These are phyloP conservation scores for Talaromyces funiculosus DNA, from an alignment of 2,329 filamentous ascomycete genomes.

Conservation along the genomic window DNA sequence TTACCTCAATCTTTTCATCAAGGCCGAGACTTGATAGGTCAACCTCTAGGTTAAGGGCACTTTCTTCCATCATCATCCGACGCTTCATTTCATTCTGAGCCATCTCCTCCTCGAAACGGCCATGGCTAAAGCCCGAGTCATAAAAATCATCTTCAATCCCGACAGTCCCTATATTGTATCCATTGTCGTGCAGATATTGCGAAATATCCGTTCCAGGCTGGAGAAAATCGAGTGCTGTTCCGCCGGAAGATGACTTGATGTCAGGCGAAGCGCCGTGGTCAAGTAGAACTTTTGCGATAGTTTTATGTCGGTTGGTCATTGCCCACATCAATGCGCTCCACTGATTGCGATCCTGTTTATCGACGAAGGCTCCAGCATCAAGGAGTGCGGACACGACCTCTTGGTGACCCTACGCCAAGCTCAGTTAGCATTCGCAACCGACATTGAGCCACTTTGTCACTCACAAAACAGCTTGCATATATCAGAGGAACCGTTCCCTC, in stretches of 20 bases:
- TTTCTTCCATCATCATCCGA: constrained; percentile 96
- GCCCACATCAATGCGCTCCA: constrained; percentile 99
- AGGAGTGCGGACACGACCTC: constrained; percentile 79
- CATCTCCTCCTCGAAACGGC: constrained; percentile 94
- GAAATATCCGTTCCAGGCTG: constrained; percentile 95
- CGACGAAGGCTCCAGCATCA: constrained; percentile 78
- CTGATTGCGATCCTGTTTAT: constrained; percentile 90
- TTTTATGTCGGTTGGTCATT: constrained; percentile 97
- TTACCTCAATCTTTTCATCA: constrained; percentile 88
- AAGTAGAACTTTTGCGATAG: constrained; percentile 84
- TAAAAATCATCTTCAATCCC: constrained; percentile 76
- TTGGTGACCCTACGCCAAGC: constrained; percentile 65
- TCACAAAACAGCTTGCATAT: constrained; percentile 94
- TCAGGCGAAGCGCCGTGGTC: constrained; percentile 95
- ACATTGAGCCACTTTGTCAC: constrained; percentile 31
- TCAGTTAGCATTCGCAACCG: constrained; percentile 4
- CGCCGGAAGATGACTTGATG: constrained; percentile 86
- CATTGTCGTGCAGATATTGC: constrained; percentile 88
- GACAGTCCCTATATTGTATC: constrained; percentile 58
- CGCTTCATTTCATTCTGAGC: constrained; percentile 93
- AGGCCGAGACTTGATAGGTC: constrained; percentile 92
- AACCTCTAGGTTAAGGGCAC: constrained; percentile 91
- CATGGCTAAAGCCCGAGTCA: constrained; percentile 82
- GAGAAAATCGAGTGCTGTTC: constrained; percentile 93
- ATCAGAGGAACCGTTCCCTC: constrained; percentile 95